A percentile compares a stretch with the other conserved stretches of the same genome.
phyloP scores from a whole-genome alignment of 2,329 filamentous ascomycete genomes.

The Talaromyces sp. region DNA sequence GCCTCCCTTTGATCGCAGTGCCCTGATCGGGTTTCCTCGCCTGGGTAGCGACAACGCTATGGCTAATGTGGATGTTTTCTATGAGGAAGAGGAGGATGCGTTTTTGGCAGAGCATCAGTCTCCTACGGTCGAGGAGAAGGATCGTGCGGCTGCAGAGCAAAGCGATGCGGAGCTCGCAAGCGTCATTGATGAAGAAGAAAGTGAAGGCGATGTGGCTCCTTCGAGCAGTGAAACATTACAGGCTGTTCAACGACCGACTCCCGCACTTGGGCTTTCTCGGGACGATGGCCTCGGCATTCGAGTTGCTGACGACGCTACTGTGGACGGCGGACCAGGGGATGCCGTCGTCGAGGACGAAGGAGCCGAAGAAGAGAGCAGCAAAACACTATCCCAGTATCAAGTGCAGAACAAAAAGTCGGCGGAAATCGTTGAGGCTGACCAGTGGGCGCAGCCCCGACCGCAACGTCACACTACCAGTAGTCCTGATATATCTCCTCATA shows the following conservation, averaged over 20 bases:
- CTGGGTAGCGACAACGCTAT: conserved; percentile 36
- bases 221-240: conserved; percentile 16
- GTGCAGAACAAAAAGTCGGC: conserved; percentile 22
- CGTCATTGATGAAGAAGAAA: conserved; percentile 11
- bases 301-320: conserved; percentile 13
- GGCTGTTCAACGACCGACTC: not conserved
- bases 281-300: conserved; percentile 29
- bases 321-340: conserved; percentile 14
- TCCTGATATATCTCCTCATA: conserved; percentile 34
- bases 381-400: not conserved
- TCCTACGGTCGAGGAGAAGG: conserved; percentile 1
- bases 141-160: not conserved
- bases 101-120: conserved; percentile 38
- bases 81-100: conserved; percentile 48
- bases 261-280: not conserved
- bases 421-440: conserved; percentile 29
- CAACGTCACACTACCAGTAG: conserved; percentile 23
- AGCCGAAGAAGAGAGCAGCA: not conserved
- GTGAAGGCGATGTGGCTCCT: conserved; percentile 4
- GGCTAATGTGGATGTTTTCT: conserved; percentile 44
- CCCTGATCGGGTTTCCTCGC: conserved; percentile 31
- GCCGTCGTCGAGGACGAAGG: conserved; percentile 6
- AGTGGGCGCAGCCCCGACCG: conserved; percentile 19
- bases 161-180: not conserved
- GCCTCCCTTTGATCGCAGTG: conserved; percentile 44